phyloP scores from a whole-genome alignment of 2,329 filamentous ascomycete species.

The Paradendryphiella salina region DNA sequence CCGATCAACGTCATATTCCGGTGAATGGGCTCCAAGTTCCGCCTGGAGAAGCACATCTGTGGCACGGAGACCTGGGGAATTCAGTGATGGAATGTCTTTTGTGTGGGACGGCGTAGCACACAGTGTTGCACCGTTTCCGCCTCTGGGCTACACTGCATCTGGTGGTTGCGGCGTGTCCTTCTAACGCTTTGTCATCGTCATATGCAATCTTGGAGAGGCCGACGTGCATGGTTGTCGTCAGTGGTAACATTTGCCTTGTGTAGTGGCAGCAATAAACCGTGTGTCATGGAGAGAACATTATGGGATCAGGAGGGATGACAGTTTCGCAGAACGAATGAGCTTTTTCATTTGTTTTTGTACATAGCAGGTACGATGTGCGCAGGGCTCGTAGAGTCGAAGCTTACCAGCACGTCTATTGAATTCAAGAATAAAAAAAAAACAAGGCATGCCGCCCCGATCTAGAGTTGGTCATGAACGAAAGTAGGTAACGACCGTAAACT shows the following conservation, averaged over 20 bases:
- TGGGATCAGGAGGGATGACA: not conserved
- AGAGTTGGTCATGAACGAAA: slow-evolving; percentile 23
- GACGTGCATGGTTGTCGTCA: not conserved
- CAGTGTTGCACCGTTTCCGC: not conserved
- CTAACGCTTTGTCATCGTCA: not conserved
- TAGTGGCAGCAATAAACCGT: not conserved
- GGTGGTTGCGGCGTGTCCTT: not conserved
- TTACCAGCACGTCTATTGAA: slow-evolving; percentile 13
- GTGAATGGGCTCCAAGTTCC: slow-evolving; percentile 10
- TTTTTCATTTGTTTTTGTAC: slow-evolving; percentile 22
- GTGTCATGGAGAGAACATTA: not conserved
- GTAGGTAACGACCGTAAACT: slow-evolving; percentile 13
- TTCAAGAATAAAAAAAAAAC: slow-evolving; percentile 17
- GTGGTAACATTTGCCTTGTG: not conserved
- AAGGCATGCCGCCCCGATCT: slow-evolving; percentile 19
- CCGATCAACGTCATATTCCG: slow-evolving; percentile 22
- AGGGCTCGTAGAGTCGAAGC: slow-evolving; percentile 14
- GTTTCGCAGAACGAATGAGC: slow-evolving; percentile 11
- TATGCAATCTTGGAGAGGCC: not conserved
- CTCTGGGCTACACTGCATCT: not conserved
- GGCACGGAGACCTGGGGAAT: no score
- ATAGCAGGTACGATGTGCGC: slow-evolving; percentile 13
- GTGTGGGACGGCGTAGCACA: not conserved
- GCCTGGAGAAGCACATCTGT: not conserved
- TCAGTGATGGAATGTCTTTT: no score